These are phyloP conservation scores for Neofusicoccum parvum DNA, from an alignment of 2,329 filamentous ascomycete genomes.

Conservation along the genomic window DNA sequence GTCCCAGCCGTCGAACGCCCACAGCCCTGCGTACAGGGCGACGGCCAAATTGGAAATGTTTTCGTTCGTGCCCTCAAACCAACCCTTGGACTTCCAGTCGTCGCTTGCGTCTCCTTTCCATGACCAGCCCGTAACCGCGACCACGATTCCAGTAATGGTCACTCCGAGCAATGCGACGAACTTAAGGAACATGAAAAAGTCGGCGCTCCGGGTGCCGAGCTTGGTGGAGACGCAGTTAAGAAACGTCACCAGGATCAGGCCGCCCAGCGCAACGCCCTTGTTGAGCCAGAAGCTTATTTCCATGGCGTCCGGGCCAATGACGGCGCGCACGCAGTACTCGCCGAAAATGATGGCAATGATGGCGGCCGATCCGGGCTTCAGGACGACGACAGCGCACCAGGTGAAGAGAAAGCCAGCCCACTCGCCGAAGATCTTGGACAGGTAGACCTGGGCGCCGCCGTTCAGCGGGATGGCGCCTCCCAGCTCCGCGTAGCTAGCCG, in stretches of 20 bases:
- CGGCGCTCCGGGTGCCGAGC: constrained; percentile 82
- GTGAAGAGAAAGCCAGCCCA: constrained; percentile 91
- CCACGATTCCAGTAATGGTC: constrained; percentile 83
- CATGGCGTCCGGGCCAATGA: constrained; percentile 83
- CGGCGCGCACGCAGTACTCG: constrained; percentile 89
- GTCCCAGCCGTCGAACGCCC: constrained; percentile 99
- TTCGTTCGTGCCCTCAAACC: constrained; percentile 84
- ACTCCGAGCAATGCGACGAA: constrained; percentile 87
- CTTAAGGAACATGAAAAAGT: constrained; percentile 96
- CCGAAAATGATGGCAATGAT: constrained; percentile 98
- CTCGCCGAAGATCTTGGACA: constrained; percentile 96
- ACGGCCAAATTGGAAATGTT: constrained; percentile 88
- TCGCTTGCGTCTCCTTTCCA: constrained; percentile 72
- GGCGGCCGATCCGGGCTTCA: constrained; percentile 90
- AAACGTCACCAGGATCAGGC: constrained; percentile 74
- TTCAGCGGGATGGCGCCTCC: constrained; percentile 95
- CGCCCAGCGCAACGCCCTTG: constrained; percentile 81
- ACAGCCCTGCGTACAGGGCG: constrained; percentile 90
- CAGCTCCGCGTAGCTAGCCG: constrained; percentile 91
- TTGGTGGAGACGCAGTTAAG: constrained; percentile 91
- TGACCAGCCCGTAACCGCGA: constrained; percentile 82
- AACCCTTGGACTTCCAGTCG: constrained; percentile 84
- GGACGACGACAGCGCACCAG: constrained; percentile 90
- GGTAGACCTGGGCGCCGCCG: constrained; percentile 89
- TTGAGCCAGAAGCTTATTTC: constrained; percentile 83